Base-by-base conservation (phyloP, 169 alveolate genomes). In the Plasmodium blacklocki region DNA sequence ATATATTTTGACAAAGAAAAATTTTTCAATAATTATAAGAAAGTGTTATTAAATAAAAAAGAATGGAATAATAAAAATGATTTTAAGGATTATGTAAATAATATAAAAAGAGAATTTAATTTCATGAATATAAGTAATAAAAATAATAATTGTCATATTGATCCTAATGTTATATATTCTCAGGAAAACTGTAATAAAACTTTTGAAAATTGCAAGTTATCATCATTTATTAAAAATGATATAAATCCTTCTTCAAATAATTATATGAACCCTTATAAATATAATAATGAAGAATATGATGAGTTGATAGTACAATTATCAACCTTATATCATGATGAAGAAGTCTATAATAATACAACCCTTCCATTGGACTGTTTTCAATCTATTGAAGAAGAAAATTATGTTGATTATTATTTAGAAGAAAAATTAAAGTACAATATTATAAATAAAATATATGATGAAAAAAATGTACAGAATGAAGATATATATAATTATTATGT, bases 231-330 rank as follows among this genome's bases (percentile, higher is more conserved):
- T 39, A 39, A 39, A 7, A 5, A 39, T 39, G 11, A 39, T 5
- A 39, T 39, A 39, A 39, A 5, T 5, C 1, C 5, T 39, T 39
- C 2, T 5, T 39, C 47, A 39, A 39, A 39, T 39, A 39, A 39
- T 39, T 39, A 0, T 39, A 5, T 3, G 15, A 66, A 58, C 6
- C 29, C 29, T 26, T 80, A 80, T 75, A 86, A 86, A 72, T 86
- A 86, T 56, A 66, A 86, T 52, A 86, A 86, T 23, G 92, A 86
- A 21, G 87, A 86, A 43, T 86, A 86, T 32, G 68, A 86, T 49
- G 67, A 86, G 23, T 29, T 86, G 45, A 86, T 86, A 12, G 47
- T 8, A 18, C 11, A 23, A 14, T 60, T 86, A 43, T 72, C 88
- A 58, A 60, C 39, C 11, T 64, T 11, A 50, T 47, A 73, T 21